These are phyloP conservation scores for Geotrichum carabidarum DNA, from an alignment of 1,139 yeast genomes.

Conservation along the genomic window DNA sequence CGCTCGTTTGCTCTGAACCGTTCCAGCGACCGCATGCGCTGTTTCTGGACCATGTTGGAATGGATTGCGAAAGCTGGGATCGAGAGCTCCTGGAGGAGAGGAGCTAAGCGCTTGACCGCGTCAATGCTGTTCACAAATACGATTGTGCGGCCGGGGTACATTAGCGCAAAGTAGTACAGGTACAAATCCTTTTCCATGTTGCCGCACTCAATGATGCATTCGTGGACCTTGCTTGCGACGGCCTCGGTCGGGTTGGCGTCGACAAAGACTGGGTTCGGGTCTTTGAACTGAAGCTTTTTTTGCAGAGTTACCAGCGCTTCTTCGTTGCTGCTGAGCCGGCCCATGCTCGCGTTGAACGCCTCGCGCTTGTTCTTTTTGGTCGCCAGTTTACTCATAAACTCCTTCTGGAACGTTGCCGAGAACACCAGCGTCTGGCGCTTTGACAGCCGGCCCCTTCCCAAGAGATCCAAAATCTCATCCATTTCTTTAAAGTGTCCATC, in stretches of 20 bases:
- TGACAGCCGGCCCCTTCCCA: conserved; percentile 41
- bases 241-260: conserved; percentile 86
- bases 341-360: conserved; percentile 19
- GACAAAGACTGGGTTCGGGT: conserved; percentile 50
- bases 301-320: conserved; percentile 39
- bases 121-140: conserved; percentile 94
- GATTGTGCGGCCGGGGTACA: conserved; percentile 85
- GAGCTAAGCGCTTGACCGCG: conserved; percentile 79
- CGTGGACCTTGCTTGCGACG: conserved; percentile 70
- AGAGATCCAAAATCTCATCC: conserved; percentile 63
- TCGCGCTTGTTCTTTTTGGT: conserved; percentile 37
- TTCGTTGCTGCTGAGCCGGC: conserved; percentile 30
- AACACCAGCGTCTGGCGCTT: conserved; percentile 89
- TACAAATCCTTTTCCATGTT: conserved; percentile 85
- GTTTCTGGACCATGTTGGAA: conserved; percentile 93
- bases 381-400: conserved; percentile 69
- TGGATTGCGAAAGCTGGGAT: conserved; percentile 72
- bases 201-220: conserved; percentile 87
- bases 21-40: conserved; percentile 81
- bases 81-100: conserved; percentile 63
- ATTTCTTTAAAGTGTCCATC: conserved; percentile 96
- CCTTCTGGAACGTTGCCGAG: conserved; percentile 88
- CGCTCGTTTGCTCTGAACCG: conserved; percentile 42
- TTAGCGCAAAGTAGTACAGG: conserved; percentile 76
- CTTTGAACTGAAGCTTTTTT: conserved; percentile 37